A percentile compares a stretch with the other conserved stretches of the same genome.
These are phyloP conservation scores for Clarkia xantiana DNA, from an alignment of 345 rosid genomes.

Conservation along the genomic window DNA sequence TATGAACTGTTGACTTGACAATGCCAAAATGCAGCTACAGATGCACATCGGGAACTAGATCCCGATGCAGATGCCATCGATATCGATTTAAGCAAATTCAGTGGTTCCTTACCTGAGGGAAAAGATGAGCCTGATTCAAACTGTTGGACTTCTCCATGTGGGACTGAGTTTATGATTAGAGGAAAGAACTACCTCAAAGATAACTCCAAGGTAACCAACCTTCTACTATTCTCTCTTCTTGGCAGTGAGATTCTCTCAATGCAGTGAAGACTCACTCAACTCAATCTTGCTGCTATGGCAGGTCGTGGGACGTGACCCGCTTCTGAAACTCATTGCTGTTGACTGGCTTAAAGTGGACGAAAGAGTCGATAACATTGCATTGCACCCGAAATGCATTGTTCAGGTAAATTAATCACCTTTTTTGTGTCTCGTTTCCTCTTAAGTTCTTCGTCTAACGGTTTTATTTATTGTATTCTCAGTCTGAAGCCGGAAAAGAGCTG, in stretches of 20 bases:
- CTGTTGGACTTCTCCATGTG: conserved; percentile 90
- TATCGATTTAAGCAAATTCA: conserved; percentile 46
- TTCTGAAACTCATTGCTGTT: conserved; percentile 76
- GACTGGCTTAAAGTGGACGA: conserved; percentile 86
- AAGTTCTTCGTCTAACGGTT: too few relatives aligned
- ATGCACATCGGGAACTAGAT: conserved; percentile 56
- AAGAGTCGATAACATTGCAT: conserved; percentile 45
- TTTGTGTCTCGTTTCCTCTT: too few relatives aligned
- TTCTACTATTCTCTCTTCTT: conserved; percentile 7
- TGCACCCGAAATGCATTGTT: conserved; percentile 68
- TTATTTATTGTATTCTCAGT: conserved; percentile 30
- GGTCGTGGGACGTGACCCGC: conserved; percentile 87
- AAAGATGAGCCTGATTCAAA: conserved; percentile 49
- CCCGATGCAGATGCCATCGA: conserved; percentile 25
- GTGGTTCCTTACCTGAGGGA: conserved; percentile 47
- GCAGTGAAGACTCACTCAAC: too few relatives aligned
- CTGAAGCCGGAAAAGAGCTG: conserved; percentile 77
- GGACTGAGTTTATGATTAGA: conserved; percentile 80
- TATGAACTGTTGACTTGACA: too few relatives aligned
- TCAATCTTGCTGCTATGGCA: conserved; percentile 13
- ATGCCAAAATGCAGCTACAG: conserved; percentile 25
- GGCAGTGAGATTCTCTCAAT: background rate
- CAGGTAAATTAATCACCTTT: conserved; percentile 35
- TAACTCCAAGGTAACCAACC: conserved; percentile 57
- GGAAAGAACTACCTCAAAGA: conserved; percentile 88